Base-by-base conservation (phyloP, 768 basidiomycete species). In the Gymnopilus junonius region DNA sequence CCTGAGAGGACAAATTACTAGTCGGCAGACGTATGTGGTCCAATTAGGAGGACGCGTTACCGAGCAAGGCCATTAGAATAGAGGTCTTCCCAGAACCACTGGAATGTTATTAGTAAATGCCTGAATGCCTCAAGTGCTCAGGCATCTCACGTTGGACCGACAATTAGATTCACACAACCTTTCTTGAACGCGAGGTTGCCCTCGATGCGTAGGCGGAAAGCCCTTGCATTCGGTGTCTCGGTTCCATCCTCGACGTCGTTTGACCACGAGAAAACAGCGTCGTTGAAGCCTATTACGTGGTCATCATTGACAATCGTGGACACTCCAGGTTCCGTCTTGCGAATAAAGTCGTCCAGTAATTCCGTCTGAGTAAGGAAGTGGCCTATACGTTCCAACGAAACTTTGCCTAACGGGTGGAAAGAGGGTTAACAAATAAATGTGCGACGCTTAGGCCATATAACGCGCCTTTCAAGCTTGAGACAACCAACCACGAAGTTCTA, bases 351-450 rank as follows among this genome's bases (percentile, higher is more conserved):
- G 61, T 84, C 83, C n/a, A 86, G 65, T 3, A 85, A 74, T 59
- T 85, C 83, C 1, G 85, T 82, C 76, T 83, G 45, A 21, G 73
- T 70, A 31, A 83, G 63, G 65, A 82, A 82, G 27, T 76, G 70
- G 21, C 78, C 67, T 2, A 82, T 67, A 67, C 90, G 84, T 55
- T 85, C 84, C 7, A 92, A 67, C 3, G 59, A 60, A 2, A 60
- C 45, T 46, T 46, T 46, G 25, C 20, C 45, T 46, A 46, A n/a
- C n/a, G 59, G 27, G 56, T 6, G 51, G 21, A 23, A n/a, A 39
- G 14, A 32, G 14, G 15, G 4, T 31, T 20, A 17, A 42, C 2
- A 10, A 45, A 23, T 21, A 14, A 12, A 59, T 25, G 12, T 29
- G 7, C 32, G 7, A n/a, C 4, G 15, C 17, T 6, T 7, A 25